Percentiles rank a stretch among this genome's conserved stretches.
These are phyloP conservation scores for Kregervanrija pseudodelftensis DNA, from an alignment of 805 yeast genomes.

Conservation along the genomic window DNA sequence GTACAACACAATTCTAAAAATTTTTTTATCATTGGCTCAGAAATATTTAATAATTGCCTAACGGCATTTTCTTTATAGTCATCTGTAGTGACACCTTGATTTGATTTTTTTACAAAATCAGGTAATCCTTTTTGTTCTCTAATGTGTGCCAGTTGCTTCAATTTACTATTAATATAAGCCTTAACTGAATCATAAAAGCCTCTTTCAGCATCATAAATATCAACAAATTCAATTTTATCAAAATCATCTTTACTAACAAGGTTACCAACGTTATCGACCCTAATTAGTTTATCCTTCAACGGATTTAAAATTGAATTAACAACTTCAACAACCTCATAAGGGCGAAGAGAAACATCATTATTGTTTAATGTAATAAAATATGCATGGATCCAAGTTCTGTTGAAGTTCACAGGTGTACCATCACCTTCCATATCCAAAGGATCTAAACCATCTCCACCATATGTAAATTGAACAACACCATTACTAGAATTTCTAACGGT, in stretches of 20 bases:
- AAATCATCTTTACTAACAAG: slow-evolving; percentile 36
- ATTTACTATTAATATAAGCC: slow-evolving; percentile 52
- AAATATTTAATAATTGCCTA: slow-evolving; percentile 60
- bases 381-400: slow-evolving; percentile 92
- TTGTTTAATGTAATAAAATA: slow-evolving; percentile 60
- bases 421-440: slow-evolving; percentile 99
- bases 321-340: slow-evolving; percentile 56
- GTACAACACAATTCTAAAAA: slow-evolving; percentile 71
- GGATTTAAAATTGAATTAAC: slow-evolving; percentile 55
- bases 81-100: slow-evolving; percentile 16
- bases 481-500: slow-evolving; percentile 93
- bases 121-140: slow-evolving; percentile 47
- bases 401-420: slow-evolving; percentile 90
- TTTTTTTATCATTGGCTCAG: slow-evolving; percentile 48
- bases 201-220: slow-evolving; percentile 83
- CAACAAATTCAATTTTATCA: slow-evolving; percentile 58
- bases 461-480: slow-evolving; percentile 94
- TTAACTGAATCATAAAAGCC: slow-evolving; percentile 73
- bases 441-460: slow-evolving; percentile 98
- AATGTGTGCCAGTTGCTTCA: slow-evolving; percentile 44
- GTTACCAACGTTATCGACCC: slow-evolving; percentile 71
- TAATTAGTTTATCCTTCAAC: slow-evolving; percentile 47
- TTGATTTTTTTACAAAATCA: slow-evolving; percentile 33
- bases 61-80: slow-evolving; percentile 37
- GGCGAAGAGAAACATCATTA: slow-evolving; percentile 50